Base-by-base conservation (phyloP, 2,329 filamentous ascomycete species). In the Emydomyces testavorans region DNA sequence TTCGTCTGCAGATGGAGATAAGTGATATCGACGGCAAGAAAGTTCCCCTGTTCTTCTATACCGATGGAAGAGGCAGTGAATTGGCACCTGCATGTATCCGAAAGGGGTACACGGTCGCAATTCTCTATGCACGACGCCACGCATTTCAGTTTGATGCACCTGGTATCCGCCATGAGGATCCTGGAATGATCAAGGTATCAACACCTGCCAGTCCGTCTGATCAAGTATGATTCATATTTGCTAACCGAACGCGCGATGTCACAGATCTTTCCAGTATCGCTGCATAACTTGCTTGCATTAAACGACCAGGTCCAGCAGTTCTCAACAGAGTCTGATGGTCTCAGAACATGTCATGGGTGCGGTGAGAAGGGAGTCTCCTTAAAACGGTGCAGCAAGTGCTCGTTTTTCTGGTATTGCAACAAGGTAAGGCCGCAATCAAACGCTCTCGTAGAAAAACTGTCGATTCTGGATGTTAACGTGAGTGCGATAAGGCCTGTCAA, bases 281-380 rank as follows among this genome's bases (percentile, higher is more conserved):
- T 42, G 16, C 8, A 31, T 13, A 20, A 20, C 8, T 20, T 42
- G 4, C n/a, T 42, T 15, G 18, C n/a, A 3, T 13, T 42, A 15
- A 42, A 31, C 24, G 26, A 31, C 16, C 3, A 13, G 31, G 15
- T 42, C 10, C 24, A 20, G 4, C 20, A 24, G 8, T 42, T 31
- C 28, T 11, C 24, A 6, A 31, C 1, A 6, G 15, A 20, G 31
- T 31, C 15, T 2, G 28, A 31, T 29, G 26, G 26, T 2, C 29
- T 31, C 11, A 11, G n/a, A 13, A 42, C 39, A 3, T 42, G 39
- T 26, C 39, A 42, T 31, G 39, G 39, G 8, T 42, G 39, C 26
- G 28, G 28, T 8, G 24, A 42, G 15, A 18, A 18, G 21, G 18
- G 31, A 13, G 24, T 4, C 11, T 16, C n/a, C 6, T 31, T 16